Base-by-base conservation (phyloP, 2,329 filamentous ascomycete genomes). In the Botrytis pseudocinerea region DNA sequence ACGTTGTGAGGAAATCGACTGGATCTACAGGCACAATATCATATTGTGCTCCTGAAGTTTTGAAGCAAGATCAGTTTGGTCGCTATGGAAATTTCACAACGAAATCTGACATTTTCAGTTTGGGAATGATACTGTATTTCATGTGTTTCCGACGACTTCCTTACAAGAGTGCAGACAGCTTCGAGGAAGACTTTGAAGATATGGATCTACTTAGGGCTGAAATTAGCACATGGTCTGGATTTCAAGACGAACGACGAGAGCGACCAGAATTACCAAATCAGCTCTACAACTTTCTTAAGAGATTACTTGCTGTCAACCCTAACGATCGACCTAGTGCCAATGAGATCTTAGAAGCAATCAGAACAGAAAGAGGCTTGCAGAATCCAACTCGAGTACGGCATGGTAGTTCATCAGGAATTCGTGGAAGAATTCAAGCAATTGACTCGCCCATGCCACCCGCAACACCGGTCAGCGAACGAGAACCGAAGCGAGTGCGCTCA, bases 91-190 rank as follows among this genome's bases (percentile, higher is more conserved):
- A 98, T 80, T 99, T 99, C 79, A 97, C 94, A 0, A 95, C 93
- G 40, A 99, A 98, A 80, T 98, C 95, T 0, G 96, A 99, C 80
- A 92, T 99, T n/a, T 99, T 99, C 82, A 98, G 95, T 1, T 85
- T 99, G 0, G 96, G 96, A 66, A 98, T 99, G 95, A 98, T 98
- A 72, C 87, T 99, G 5, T 97, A 98, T 82, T 99, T 99, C 80
- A 92, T 99, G 87, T 99, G 96, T 81, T 99, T 99, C 80, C 93
- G 92, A 1, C 88, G 91, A 64, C 86, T 99, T 18, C 96, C 96
- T 0, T 99, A 98, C 80, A 86, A 84, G 38, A 93, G 92, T 77
- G 93, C 95, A 70, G 95, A 98, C 80, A 87, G 91, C 5, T 86
- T 97, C 35, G 90, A 97, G 74, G 95, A 98, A 81, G 95, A 98